Percentiles rank a stretch among this genome's conserved stretches.
Conservation (phyloP, 768 basidiomycete genomes). For the Boletus rufocinnamomeus region DNA sequence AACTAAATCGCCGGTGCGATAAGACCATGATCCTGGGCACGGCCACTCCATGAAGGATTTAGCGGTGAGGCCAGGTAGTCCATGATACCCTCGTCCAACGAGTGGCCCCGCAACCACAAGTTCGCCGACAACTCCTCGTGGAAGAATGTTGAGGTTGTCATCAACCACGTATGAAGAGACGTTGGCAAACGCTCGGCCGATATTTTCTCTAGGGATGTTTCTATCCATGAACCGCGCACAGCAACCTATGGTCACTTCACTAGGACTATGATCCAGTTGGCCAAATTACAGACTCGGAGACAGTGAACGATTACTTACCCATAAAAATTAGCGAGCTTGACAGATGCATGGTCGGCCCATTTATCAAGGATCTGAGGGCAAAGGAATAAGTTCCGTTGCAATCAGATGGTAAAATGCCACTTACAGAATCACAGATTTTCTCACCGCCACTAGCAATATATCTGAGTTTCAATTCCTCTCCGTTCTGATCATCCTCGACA, state of each 20-base stretch:
- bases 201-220: slow-evolving; percentile 43
- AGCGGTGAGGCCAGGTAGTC: slow-evolving; percentile 43
- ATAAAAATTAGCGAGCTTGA: slow-evolving; percentile 52
- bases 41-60: slow-evolving; percentile 52
- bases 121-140: slow-evolving; percentile 48
- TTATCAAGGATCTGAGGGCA: slow-evolving; percentile 42
- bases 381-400: background rate
- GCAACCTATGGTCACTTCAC: slow-evolving; percentile 55
- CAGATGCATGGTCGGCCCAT: slow-evolving; percentile 47
- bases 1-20: slow-evolving; percentile 52
- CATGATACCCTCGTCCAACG: slow-evolving; percentile 52
- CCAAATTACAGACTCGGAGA: background rate
- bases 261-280: slow-evolving; percentile 37
- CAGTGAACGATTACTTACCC: slow-evolving; percentile 31
- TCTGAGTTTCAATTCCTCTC: slow-evolving; percentile 36
- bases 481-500: slow-evolving; percentile 32
- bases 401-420: slow-evolving; percentile 12
- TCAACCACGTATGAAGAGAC: slow-evolving; percentile 45
- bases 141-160: slow-evolving; percentile 42
- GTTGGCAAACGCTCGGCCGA: slow-evolving; percentile 44
- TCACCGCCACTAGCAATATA: slow-evolving; percentile 54
- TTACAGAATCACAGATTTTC: slow-evolving; percentile 52
- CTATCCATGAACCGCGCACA: slow-evolving; percentile 46
- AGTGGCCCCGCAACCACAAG: slow-evolving; percentile 52
- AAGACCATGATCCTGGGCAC: slow-evolving; percentile 41